Base-by-base conservation (phyloP, 106 monocot genomes). In the Amphibolis antarctica region DNA sequence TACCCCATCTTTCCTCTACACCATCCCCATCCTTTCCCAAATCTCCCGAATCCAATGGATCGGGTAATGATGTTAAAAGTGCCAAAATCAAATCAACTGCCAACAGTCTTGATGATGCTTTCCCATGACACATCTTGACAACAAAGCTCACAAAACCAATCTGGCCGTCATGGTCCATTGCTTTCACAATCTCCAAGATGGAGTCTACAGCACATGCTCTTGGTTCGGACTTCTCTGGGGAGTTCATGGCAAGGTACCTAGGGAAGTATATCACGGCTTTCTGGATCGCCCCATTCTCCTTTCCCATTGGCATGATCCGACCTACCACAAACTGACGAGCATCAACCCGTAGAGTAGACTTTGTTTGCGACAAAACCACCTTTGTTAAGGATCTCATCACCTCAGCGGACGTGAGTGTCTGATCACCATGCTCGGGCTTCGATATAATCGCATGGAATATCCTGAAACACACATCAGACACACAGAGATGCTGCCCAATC, bases 171-270 rank as follows among this genome's bases (percentile, higher is more conserved):
- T 25, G 13, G 62, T 78, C 68, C 78, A 98, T 83, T 12, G 54
- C 73, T 52, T 53, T 72, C 21, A 85, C 61, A 61, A 91, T 72
- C 72, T 85, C 91, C 28, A 88, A 9, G 11, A 88, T 88, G 0
- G 87, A 62, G 27, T 85, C 85, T 9, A 98, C 87, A 25, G 85
- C 90, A 42, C 63, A 60, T 10, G 82, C 87, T 69, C 98, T 84
- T 0, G 75, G 84, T 43, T 98, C 98, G 4, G 91, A 73, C 67
- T 80, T 91, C 64, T 85, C 87, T 7, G 85, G 98, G 7, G 83
- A 76, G 67, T 81, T 98, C 52, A 55, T 36, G 0, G 81, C 78
- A 36, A 98, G 75, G 55, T 78, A 85, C 69, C 87, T 86, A 5
- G 98, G 98, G 26, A 87, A 63, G 63, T 85, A 88, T 29, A 75